These are phyloP conservation scores for Fusarium tanahbumbuense DNA, from an alignment of 2,329 filamentous ascomycete species.

Conservation along the genomic window DNA sequence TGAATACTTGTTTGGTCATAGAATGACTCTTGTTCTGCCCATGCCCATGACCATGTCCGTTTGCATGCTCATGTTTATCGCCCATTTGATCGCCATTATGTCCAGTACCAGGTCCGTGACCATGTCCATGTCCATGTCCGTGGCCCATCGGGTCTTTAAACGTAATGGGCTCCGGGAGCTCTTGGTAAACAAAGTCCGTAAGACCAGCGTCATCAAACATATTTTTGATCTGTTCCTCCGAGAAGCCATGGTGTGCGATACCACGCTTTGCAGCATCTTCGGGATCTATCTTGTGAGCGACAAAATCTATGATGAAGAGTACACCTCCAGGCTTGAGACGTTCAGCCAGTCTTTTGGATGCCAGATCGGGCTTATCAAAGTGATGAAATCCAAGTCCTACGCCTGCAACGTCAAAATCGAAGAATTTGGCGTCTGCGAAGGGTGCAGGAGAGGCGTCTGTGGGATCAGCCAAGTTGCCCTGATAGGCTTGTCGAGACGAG, in stretches of 20 bases:
- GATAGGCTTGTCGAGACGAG: constrained; percentile 64
- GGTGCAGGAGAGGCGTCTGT: constrained; percentile 61
- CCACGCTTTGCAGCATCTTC: constrained; percentile 55
- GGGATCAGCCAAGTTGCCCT: constrained; percentile 67
- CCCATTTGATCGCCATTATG: not conserved
- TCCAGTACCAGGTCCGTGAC: not conserved
- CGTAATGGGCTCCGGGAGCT: constrained; percentile 62
- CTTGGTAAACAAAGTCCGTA: constrained; percentile 66
- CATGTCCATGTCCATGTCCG: constrained; percentile 13
- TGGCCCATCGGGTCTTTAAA: constrained; percentile 47
- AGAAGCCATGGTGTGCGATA: constrained; percentile 75
- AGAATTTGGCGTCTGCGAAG: constrained; percentile 71
- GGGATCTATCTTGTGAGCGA: constrained; percentile 61
- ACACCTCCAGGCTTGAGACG: constrained; percentile 74
- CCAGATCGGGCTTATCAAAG: constrained; percentile 72
- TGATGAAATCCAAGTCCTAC: constrained; percentile 75
- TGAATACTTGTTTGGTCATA: constrained; percentile 49
- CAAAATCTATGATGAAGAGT: constrained; percentile 75
- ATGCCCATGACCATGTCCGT: constrained; percentile 21
- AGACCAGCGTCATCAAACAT: constrained; percentile 74
- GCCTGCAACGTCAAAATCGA: constrained; percentile 74
- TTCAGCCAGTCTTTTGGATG: constrained; percentile 68
- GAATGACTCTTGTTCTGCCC: constrained; percentile 7
- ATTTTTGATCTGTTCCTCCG: constrained; percentile 64
- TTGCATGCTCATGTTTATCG: constrained; percentile 7